Evolutionary conservation across 1,139 yeast genomes (phyloP).

Genomic region (Candida dubliniensis): DNA sequence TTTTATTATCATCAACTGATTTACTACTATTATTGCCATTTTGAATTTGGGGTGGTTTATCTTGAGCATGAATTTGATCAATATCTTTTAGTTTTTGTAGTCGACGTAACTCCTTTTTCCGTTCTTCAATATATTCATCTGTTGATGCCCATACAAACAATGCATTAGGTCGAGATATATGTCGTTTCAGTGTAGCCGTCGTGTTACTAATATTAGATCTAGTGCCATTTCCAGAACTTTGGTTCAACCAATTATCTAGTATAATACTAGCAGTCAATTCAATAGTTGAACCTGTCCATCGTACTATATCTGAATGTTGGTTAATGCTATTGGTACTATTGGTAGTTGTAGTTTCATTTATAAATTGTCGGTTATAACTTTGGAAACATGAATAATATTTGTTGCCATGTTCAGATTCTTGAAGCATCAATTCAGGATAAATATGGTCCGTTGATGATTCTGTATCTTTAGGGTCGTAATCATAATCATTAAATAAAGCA

Average conservation of each 20-base stretch:
- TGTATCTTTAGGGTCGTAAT: background rate
- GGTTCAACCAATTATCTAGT: conserved; percentile 29
- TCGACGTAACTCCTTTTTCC: conserved; percentile 28
- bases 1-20: conserved; percentile 3
- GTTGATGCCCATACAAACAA: conserved; percentile 49
- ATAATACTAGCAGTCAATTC: conserved; percentile 29
- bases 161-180: conserved; percentile 25
- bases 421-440: conserved; percentile 41
- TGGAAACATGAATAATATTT: conserved; percentile 36
- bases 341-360: conserved; percentile 15
- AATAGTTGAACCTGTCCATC: conserved; percentile 37
- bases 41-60: background rate
- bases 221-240: conserved; percentile 4
- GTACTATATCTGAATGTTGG: conserved; percentile 21
- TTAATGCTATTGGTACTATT: conserved; percentile 10
- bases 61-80: conserved; percentile 5
- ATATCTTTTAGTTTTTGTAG: conserved; percentile 5
- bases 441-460: conserved; percentile 3
- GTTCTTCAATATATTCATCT: conserved; percentile 37
- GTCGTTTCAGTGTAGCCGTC: conserved; percentile 11
- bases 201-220: conserved; percentile 1
- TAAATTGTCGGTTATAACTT: conserved; percentile 37
- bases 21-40: no score
- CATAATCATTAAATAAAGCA: conserved; percentile 8
- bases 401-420: conserved; percentile 31